Evolutionary conservation across 2,329 filamentous ascomycete species (phyloP).

Genomic region (Paracorniculantispora psalliotae): DNA sequence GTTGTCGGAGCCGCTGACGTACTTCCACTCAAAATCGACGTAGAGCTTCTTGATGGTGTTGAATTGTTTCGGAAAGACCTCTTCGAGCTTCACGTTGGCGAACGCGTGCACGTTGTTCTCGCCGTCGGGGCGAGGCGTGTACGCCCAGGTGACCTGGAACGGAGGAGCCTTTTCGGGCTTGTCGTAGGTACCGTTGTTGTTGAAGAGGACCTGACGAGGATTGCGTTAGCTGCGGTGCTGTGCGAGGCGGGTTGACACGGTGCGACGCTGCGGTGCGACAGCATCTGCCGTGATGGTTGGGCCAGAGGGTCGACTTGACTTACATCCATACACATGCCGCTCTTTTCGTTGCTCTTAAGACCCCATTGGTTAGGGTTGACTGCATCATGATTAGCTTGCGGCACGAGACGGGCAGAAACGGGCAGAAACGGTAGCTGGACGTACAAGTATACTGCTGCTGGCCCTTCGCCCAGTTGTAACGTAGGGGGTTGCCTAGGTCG

Average conservation of each 20-base stretch:
- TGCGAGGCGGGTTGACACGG: not conserved
- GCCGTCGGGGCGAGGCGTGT: conserved; percentile 30
- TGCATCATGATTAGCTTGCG: conserved; percentile 21
- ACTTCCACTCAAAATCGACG: conserved; percentile 46
- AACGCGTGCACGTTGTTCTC: conserved; percentile 49
- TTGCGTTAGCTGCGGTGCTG: conserved; percentile 7
- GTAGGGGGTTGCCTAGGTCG: conserved; percentile 38
- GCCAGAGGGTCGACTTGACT: conserved; percentile 22
- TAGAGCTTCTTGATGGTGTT: conserved; percentile 33
- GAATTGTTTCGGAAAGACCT: conserved; percentile 39
- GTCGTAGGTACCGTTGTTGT: conserved; percentile 46
- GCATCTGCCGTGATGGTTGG: not conserved
- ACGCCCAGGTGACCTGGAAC: conserved; percentile 51
- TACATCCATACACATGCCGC: conserved; percentile 49
- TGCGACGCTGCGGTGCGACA: conserved; percentile 3
- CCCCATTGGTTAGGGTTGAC: conserved; percentile 56
- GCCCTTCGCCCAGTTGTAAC: conserved; percentile 28
- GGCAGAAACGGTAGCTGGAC: conserved; percentile 24
- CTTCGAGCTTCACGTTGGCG: conserved; percentile 47
- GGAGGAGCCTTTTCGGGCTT: conserved; percentile 41
- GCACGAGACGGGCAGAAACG: not conserved
- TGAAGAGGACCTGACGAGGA: conserved; percentile 38
- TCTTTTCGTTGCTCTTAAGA: conserved; percentile 32
- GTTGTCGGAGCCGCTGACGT: conserved; percentile 38
- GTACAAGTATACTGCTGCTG: conserved; percentile 42